Conservation (phyloP, 352 stramenopile genomes). For the Phytopythium cucurbitacearum region DNA sequence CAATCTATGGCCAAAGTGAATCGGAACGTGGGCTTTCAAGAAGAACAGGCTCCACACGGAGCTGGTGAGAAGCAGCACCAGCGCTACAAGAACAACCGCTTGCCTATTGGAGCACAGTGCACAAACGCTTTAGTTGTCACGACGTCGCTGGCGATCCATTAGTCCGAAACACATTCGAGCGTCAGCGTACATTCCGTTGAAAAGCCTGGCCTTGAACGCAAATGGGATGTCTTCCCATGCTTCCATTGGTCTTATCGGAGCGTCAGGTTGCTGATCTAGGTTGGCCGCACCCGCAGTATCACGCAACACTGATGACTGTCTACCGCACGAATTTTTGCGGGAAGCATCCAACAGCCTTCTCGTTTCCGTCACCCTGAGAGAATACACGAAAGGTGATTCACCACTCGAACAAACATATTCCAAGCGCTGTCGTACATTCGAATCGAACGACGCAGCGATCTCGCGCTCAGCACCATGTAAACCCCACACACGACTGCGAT, state of each 20-base stretch:
- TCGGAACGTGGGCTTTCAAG: conserved; percentile 66
- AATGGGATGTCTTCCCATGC: conserved; percentile 38
- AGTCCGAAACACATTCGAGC: no score
- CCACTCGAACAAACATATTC: neutral
- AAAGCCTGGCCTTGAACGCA: conserved; percentile 49
- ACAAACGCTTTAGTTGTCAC: no score
- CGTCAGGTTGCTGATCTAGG: neutral
- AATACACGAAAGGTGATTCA: neutral
- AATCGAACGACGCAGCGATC: conserved; percentile 50
- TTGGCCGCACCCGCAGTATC: no score
- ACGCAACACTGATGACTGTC: no score
- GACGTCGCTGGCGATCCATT: no score
- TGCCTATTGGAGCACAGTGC: conserved; percentile 26
- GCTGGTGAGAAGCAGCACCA: conserved; percentile 52
- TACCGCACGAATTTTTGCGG: no score
- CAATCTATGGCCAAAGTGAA: conserved; percentile 71
- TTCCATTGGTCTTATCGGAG: conserved; percentile 2
- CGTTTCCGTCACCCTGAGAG: conserved; percentile 8
- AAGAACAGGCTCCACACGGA: conserved; percentile 71
- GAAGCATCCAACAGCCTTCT: neutral
- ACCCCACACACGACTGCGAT: conserved; percentile 36
- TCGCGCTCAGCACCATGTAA: conserved; percentile 63
- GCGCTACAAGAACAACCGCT: conserved; percentile 43
- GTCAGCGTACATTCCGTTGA: conserved; percentile 64
- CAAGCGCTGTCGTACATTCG: conserved; percentile 27